phyloP scores from a whole-genome alignment of 345 rosid genomes.

The Boechera retrofracta region DNA sequence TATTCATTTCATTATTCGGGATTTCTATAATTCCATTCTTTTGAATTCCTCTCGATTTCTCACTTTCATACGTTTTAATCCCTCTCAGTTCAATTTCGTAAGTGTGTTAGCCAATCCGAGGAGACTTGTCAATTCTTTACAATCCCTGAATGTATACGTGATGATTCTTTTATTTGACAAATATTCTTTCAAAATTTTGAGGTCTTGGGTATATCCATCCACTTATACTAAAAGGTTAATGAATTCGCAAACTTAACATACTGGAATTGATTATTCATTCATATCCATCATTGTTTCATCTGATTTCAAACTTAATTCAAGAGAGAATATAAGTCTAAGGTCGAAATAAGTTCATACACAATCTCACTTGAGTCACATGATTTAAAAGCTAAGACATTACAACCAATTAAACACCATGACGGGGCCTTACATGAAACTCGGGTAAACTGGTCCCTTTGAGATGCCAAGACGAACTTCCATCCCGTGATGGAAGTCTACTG shows the following conservation, averaged over 20 bases:
- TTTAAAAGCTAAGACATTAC: constrained; percentile 28
- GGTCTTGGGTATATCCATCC: no score
- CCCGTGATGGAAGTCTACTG: constrained; percentile 77
- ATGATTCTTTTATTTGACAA: no score
- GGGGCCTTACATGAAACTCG: constrained; percentile 58
- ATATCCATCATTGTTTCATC: background rate
- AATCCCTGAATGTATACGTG: no score
- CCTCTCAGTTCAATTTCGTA: no score
- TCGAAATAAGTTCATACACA: constrained; percentile 26
- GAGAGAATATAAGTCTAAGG: constrained; percentile 14
- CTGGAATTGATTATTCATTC: background rate
- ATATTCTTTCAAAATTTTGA: no score
- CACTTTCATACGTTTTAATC: no score
- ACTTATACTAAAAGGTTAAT: no score
- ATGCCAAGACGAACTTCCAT: constrained; percentile 86
- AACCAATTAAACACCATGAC: constrained; percentile 19
- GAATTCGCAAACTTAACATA: background rate
- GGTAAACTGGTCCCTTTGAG: constrained; percentile 74
- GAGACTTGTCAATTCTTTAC: no score
- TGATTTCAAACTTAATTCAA: constrained; percentile 22
- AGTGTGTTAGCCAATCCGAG: no score
- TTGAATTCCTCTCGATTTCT: no score
- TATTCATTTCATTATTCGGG: no score
- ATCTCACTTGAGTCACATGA: constrained; percentile 20
- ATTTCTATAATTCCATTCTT: no score